Percentiles rank a stretch among this genome's conserved stretches.
phyloP scores from a whole-genome alignment of 1,284 basidiomycete genomes.

The Paramarasmius palmivorus region DNA sequence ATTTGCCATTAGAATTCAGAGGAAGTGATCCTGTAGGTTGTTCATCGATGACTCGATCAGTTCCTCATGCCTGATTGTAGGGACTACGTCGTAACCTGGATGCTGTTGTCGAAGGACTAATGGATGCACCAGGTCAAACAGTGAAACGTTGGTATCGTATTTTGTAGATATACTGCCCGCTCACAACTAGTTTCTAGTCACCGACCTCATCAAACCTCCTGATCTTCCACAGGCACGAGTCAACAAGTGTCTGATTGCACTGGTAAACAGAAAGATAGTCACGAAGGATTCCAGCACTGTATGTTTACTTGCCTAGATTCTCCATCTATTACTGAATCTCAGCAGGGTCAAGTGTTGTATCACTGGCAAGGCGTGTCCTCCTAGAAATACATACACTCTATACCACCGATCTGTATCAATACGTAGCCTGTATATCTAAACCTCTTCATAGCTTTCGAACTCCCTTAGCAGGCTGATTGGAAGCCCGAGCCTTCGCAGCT shows the following conservation, averaged over 20 bases:
- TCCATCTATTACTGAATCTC: background rate
- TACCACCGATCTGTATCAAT: background rate
- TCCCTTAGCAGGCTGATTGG: conserved; percentile 47
- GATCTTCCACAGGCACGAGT: conserved; percentile 87
- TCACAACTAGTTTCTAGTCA: conserved; percentile 47
- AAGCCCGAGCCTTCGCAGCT: conserved; percentile 44
- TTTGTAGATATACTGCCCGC: background rate
- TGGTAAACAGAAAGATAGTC: conserved; percentile 87
- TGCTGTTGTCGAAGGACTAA: conserved; percentile 67
- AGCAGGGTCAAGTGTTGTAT: conserved; percentile 49
- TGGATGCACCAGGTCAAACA: conserved; percentile 54
- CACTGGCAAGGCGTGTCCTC: conserved; percentile 41
- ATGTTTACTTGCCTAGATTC: conserved; percentile 19
- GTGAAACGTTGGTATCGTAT: conserved; percentile 47
- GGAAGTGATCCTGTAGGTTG: conserved; percentile 77
- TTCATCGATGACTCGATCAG: too few relatives aligned
- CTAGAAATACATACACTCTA: background rate
- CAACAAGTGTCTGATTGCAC: conserved; percentile 90
- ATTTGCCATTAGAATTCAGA: conserved; percentile 87
- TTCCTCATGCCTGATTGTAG: conserved; percentile 31
- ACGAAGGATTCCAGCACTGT: conserved; percentile 74
- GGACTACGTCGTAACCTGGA: conserved; percentile 77
- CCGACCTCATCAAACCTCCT: conserved; percentile 77
- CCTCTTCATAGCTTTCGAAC: conserved; percentile 38
- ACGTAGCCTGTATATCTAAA: background rate